Conservation (phyloP, 192 early-diverging fungal genomes). For the Martensiomyces pterosporus region DNA sequence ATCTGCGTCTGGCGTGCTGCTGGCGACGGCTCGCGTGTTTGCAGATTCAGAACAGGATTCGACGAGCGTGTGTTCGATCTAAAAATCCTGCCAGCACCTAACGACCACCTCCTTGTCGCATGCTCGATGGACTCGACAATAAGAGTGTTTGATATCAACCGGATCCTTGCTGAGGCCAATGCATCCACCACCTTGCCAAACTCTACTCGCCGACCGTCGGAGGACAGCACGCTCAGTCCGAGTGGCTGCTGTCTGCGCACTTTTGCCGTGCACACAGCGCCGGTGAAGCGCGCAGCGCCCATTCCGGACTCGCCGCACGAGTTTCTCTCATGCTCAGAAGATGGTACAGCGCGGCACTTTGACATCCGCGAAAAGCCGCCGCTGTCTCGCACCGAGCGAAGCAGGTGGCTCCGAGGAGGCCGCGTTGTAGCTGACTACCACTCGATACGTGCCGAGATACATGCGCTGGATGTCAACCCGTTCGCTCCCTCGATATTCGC, state of each 20-base stretch:
- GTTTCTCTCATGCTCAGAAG: slow-evolving; percentile 58
- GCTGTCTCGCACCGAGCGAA: slow-evolving; percentile 1
- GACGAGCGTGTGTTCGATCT: slow-evolving; percentile 74
- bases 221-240: slow-evolving; percentile 7
- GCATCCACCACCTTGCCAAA: slow-evolving; percentile 1
- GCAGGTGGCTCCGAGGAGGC: slow-evolving; percentile 6
- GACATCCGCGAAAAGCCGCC: slow-evolving; percentile 50
- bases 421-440: slow-evolving; percentile 51
- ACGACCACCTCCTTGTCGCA: slow-evolving; percentile 55
- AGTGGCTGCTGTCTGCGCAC: slow-evolving; percentile 33
- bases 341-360: slow-evolving; percentile 56
- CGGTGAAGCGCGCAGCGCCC: slow-evolving; percentile 50
- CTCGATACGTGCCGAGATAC: slow-evolving; percentile 40
- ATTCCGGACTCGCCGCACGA: slow-evolving; percentile 49
- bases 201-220: background rate
- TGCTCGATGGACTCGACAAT: slow-evolving; percentile 61
- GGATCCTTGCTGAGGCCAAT: slow-evolving; percentile 11
- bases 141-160: slow-evolving; percentile 51
- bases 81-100: slow-evolving; percentile 59
- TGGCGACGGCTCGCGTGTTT: slow-evolving; percentile 36
- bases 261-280: slow-evolving; percentile 49
- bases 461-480: slow-evolving; percentile 51
- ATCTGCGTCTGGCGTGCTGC: slow-evolving; percentile 55
- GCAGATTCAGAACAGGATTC: slow-evolving; percentile 57
- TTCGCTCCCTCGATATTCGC: slow-evolving; percentile 53